These are phyloP conservation scores for Rickenella mellea DNA, from an alignment of 768 basidiomycete genomes.

Conservation along the genomic window DNA sequence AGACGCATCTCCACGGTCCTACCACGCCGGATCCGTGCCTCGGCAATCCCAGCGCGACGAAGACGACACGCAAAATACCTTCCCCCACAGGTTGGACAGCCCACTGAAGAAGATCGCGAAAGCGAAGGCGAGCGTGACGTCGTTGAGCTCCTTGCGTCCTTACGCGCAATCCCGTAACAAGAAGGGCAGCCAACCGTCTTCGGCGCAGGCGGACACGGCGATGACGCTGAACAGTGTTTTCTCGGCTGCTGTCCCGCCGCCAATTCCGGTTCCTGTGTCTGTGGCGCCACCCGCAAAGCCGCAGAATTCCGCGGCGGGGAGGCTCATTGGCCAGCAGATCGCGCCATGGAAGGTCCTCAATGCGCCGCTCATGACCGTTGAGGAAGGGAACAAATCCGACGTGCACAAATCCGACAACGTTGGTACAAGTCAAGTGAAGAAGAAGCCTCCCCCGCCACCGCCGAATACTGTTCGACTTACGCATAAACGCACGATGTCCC, in stretches of 20 bases:
- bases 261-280: constrained; percentile 2
- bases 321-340: constrained; percentile 45
- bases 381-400: no score
- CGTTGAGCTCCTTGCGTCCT: constrained; percentile 40
- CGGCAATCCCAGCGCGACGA: constrained; percentile 13
- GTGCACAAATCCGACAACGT: no score
- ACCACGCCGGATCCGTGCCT: constrained; percentile 13
- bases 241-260: constrained; percentile 7
- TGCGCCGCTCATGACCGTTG: constrained; percentile 25
- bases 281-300: constrained; percentile 1
- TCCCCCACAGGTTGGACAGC: constrained; percentile 11
- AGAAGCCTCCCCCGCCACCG: background rate
- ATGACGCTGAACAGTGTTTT: background rate
- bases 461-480: constrained; percentile 21
- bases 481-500: constrained; percentile 48
- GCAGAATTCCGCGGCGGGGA: background rate
- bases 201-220: background rate
- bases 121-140: constrained; percentile 15
- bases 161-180: constrained; percentile 29
- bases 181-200: no score
- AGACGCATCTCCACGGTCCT: constrained; percentile 33
- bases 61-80: constrained; percentile 5
- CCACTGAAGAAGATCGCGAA: constrained; percentile 19
- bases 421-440: no score
- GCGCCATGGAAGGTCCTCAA: constrained; percentile 50